Conservation (phyloP, 345 rosid species). For the Turritis glabra region DNA sequence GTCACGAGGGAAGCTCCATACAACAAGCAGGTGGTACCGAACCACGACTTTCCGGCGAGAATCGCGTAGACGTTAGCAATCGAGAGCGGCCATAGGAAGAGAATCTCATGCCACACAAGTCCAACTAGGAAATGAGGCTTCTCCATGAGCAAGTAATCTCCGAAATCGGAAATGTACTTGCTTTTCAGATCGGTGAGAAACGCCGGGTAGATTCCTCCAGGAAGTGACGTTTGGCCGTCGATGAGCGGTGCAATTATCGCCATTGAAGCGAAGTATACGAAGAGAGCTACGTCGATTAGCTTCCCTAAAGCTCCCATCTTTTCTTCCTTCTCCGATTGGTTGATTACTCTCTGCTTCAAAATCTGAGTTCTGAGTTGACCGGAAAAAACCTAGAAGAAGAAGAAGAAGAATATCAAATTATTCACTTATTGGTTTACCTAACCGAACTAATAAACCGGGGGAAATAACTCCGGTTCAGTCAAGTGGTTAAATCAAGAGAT, state of each 20-base stretch:
- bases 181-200: constrained; percentile 52
- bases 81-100: constrained; percentile 78
- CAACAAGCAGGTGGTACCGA: constrained; percentile 68
- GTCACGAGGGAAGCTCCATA: constrained; percentile 66
- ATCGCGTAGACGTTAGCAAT: constrained; percentile 56
- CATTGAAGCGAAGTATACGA: constrained; percentile 53
- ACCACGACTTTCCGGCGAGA: constrained; percentile 64
- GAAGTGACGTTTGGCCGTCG: constrained; percentile 63
- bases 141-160: constrained; percentile 67
- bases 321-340: not conserved
- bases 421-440: not conserved
- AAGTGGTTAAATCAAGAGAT: not conserved
- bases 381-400: not conserved
- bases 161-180: constrained; percentile 46
- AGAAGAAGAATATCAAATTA: constrained; percentile 10
- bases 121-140: constrained; percentile 80
- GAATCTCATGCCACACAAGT: constrained; percentile 64
- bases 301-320: constrained; percentile 62
- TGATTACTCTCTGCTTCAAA: not conserved
- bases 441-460: constrained; percentile 10
- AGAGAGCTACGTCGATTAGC: constrained; percentile 59
- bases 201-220: constrained; percentile 50
- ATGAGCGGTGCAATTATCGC: constrained; percentile 58
- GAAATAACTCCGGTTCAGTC: constrained; percentile 21
- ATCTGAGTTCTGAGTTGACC: constrained; percentile 17